phyloP scores from a whole-genome alignment of 176 grass and related monocot genomes.

The Olyra latifolia region DNA sequence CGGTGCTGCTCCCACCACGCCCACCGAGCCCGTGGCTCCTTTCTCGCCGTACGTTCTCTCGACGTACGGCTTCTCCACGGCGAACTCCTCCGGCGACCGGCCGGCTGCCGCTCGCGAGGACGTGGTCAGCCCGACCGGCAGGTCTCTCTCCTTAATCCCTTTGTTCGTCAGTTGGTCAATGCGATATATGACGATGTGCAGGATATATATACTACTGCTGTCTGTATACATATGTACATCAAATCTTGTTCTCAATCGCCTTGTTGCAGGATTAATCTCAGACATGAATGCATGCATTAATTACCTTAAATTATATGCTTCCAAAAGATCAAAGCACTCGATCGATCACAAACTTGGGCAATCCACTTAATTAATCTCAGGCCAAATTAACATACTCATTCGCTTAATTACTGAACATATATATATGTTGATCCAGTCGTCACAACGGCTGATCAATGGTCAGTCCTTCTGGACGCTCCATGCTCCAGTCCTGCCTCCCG shows the following conservation, averaged over 20 bases:
- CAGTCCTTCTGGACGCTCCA: conserved; percentile 27
- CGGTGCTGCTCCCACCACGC: background rate
- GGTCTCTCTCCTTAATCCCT: background rate
- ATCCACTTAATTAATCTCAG: background rate
- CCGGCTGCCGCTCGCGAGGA: too few relatives aligned
- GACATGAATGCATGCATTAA: background rate
- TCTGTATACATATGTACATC: background rate
- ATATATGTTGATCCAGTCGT: background rate
- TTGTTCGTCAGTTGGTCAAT: background rate
- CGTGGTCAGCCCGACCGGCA: background rate
- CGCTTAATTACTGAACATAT: conserved; percentile 10
- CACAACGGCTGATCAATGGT: conserved; percentile 27
- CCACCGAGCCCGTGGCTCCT: background rate
- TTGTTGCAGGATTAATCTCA: background rate
- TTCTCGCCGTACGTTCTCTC: background rate
- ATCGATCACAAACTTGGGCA: background rate
- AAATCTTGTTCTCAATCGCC: background rate
- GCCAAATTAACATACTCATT: conserved; percentile 10
- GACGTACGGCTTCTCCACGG: background rate
- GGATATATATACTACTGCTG: background rate
- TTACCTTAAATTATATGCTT: background rate
- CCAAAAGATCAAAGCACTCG: background rate
- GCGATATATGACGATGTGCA: background rate
- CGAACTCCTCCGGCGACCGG: background rate
- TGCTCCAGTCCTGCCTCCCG: conserved; percentile 67